These are phyloP conservation scores for Penicillium daleae DNA, from an alignment of 495 filamentous ascomycete species.

Conservation along the genomic window DNA sequence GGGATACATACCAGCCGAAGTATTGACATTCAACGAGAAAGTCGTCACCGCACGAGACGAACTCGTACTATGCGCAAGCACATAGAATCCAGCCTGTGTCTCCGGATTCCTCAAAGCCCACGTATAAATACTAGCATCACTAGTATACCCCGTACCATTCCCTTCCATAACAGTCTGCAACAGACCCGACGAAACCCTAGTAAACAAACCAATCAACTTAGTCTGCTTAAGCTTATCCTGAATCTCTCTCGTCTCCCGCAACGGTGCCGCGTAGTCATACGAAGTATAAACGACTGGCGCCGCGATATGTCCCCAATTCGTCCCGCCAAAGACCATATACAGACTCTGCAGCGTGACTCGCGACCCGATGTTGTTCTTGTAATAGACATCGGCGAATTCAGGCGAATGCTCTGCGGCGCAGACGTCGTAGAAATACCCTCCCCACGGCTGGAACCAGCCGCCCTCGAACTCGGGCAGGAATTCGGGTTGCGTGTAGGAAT, in stretches of 20 bases:
- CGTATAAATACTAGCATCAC: conserved; percentile 47
- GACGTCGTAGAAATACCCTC: conserved; percentile 52
- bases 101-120: conserved; percentile 59
- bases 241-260: conserved; percentile 50
- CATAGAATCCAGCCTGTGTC: conserved; percentile 61
- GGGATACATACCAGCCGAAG: conserved; percentile 51
- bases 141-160: conserved; percentile 59
- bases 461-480: conserved; percentile 58
- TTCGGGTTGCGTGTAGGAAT: conserved; percentile 56
- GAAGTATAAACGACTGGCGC: conserved; percentile 55
- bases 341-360: conserved; percentile 52
- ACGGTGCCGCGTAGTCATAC: conserved; percentile 50
- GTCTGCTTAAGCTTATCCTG: conserved; percentile 54
- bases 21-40: conserved; percentile 62
- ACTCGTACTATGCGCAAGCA: conserved; percentile 63
- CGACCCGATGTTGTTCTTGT: conserved; percentile 59
- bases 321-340: conserved; percentile 62
- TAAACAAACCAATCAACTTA: conserved; percentile 59
- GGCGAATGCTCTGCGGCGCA: conserved; percentile 52
- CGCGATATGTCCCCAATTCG: conserved; percentile 57
- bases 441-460: conserved; percentile 58
- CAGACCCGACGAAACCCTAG: conserved; percentile 56
- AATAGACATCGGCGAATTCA: conserved; percentile 58
- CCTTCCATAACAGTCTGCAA: conserved; percentile 57
- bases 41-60: conserved; percentile 52